phyloP scores from a whole-genome alignment of 495 filamentous ascomycete genomes.

The Monascus purpureus region DNA sequence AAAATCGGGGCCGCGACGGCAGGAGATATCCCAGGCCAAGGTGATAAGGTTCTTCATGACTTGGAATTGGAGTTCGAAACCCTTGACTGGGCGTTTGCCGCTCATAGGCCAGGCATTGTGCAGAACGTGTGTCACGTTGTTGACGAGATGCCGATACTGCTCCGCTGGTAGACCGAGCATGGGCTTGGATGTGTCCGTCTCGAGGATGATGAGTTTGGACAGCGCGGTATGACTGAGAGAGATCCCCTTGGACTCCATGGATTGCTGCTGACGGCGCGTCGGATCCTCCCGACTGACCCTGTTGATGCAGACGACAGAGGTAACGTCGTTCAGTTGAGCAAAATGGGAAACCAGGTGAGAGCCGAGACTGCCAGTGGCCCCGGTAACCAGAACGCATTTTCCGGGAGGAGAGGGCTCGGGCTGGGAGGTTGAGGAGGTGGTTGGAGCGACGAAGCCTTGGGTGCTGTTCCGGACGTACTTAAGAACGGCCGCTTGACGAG shows the following conservation, averaged over 20 bases:
- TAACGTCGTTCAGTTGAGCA: slow-evolving; percentile 16
- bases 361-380: slow-evolving; percentile 37
- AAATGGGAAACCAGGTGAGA: slow-evolving; percentile 30
- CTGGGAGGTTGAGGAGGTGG: background rate
- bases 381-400: slow-evolving; percentile 33
- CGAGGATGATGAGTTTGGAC: slow-evolving; percentile 28
- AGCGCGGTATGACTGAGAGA: slow-evolving; percentile 8
- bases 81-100: slow-evolving; percentile 22
- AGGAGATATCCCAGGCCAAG: slow-evolving; percentile 22
- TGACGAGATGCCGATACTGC: slow-evolving; percentile 23
- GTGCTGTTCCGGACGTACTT: slow-evolving; percentile 14
- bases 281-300: slow-evolving; percentile 13
- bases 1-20: slow-evolving; percentile 3
- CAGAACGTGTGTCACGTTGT: slow-evolving; percentile 37
- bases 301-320: slow-evolving; percentile 35
- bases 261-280: slow-evolving; percentile 19
- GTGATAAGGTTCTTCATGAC: slow-evolving; percentile 32
- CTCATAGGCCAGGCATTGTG: slow-evolving; percentile 50
- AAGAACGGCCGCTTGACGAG: slow-evolving; percentile 16
- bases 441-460: slow-evolving; percentile 8
- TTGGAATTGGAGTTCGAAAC: slow-evolving; percentile 36
- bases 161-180: slow-evolving; percentile 27
- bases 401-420: background rate
- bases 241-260: slow-evolving; percentile 22
- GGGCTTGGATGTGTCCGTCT: slow-evolving; percentile 31